phyloP scores from a whole-genome alignment of 2,329 filamentous ascomycete genomes.

The Penicillium glabrum region DNA sequence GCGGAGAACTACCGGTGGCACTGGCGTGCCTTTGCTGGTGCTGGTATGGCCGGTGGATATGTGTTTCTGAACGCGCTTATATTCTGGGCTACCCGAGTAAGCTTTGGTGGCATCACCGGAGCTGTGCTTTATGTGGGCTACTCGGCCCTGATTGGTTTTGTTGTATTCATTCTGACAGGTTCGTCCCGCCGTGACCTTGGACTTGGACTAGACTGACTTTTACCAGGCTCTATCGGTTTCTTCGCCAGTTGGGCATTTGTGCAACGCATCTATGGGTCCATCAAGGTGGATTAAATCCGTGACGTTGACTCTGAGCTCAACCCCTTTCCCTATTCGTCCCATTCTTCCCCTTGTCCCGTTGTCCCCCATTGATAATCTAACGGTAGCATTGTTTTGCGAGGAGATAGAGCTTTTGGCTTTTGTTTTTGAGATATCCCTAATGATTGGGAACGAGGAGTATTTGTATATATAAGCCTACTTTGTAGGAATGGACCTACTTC shows the following conservation, averaged over 20 bases:
- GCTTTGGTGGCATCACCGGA: constrained; percentile 78
- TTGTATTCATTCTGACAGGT: constrained; percentile 95
- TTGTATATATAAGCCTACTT: background rate
- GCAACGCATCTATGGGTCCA: constrained; percentile 90
- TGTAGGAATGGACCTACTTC: background rate
- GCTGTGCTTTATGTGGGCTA: constrained; percentile 93
- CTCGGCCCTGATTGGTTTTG: constrained; percentile 80
- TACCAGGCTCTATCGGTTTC: constrained; percentile 85
- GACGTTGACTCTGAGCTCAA: background rate
- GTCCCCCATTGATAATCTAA: constrained; percentile 5
- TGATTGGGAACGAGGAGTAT: background rate
- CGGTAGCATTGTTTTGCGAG: constrained; percentile 5
- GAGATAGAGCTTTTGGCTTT: background rate
- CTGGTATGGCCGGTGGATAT: constrained; percentile 85
- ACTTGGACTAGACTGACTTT: background rate
- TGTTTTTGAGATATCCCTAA: background rate
- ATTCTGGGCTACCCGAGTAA: constrained; percentile 87
- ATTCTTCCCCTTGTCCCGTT: background rate
- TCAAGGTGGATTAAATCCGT: constrained; percentile 79
- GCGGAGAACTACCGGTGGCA: constrained; percentile 99
- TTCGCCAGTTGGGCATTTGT: constrained; percentile 94
- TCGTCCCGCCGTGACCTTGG: constrained; percentile 41
- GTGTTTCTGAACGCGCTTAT: constrained; percentile 89
- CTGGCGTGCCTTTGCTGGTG: constrained; percentile 90
- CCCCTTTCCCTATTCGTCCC: background rate